Conservation (phyloP, 495 filamentous ascomycete species). For the Terfezia claveryi region DNA sequence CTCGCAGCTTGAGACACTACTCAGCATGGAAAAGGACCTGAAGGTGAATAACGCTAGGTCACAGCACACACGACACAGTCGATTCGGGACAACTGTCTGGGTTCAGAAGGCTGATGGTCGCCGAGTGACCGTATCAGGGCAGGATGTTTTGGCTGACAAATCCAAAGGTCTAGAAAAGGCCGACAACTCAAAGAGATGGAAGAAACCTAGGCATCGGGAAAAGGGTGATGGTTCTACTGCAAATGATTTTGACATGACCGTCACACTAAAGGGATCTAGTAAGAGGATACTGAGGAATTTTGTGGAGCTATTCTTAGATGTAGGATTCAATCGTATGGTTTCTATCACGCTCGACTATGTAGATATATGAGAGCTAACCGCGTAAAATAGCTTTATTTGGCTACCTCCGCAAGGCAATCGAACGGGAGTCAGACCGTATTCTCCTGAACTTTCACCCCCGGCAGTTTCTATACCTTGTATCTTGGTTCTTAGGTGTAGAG, state of each 20-base stretch:
- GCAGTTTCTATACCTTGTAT: slow-evolving; percentile 81
- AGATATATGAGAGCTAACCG: background rate
- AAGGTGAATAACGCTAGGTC: slow-evolving; percentile 53
- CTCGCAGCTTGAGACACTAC: slow-evolving; percentile 48
- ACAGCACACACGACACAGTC: slow-evolving; percentile 70
- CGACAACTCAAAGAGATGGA: slow-evolving; percentile 80
- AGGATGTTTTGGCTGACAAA: slow-evolving; percentile 38
- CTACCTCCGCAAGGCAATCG: slow-evolving; percentile 70
- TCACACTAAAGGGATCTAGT: slow-evolving; percentile 42
- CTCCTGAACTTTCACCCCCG: slow-evolving; percentile 32
- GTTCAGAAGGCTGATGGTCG: slow-evolving; percentile 68
- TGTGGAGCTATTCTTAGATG: slow-evolving; percentile 85
- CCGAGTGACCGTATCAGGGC: slow-evolving; percentile 68
- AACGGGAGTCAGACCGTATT: slow-evolving; percentile 73
- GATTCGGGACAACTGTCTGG: slow-evolving; percentile 97
- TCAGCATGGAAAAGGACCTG: slow-evolving; percentile 63
- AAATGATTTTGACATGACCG: slow-evolving; percentile 53
- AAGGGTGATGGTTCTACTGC: slow-evolving; percentile 39
- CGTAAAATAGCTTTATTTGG: slow-evolving; percentile 38
- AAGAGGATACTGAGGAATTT: slow-evolving; percentile 54
- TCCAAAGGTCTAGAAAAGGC: slow-evolving; percentile 46
- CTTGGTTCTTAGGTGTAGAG: slow-evolving; percentile 90
- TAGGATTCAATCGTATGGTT: slow-evolving; percentile 53
- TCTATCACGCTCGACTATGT: background rate
- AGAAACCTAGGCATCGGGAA: slow-evolving; percentile 44